Evolutionary conservation across 2,329 filamentous ascomycete species (phyloP).

Genomic region (Colletotrichum godetiae): DNA sequence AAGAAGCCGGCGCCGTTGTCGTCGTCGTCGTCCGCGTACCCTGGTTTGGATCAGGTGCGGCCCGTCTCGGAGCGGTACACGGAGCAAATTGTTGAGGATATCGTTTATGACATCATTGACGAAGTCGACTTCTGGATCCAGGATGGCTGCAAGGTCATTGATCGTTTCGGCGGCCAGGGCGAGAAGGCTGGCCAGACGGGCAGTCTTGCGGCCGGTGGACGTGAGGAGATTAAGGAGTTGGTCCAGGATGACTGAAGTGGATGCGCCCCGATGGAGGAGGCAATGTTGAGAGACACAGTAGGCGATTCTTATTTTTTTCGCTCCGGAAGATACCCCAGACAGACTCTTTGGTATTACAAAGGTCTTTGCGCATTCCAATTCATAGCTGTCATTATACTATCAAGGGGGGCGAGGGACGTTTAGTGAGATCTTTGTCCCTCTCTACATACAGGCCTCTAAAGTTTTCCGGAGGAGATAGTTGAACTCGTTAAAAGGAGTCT

Average conservation of each 20-base stretch:
- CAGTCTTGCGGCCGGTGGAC: slow-evolving; percentile 53
- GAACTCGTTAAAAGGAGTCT: background rate
- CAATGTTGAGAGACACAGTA: background rate
- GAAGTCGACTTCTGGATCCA: slow-evolving; percentile 92
- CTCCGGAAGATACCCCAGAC: slow-evolving; percentile 34
- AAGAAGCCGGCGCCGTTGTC: background rate
- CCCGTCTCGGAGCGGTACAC: slow-evolving; percentile 83
- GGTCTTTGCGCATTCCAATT: slow-evolving; percentile 16
- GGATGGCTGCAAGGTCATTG: slow-evolving; percentile 67
- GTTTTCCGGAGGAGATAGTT: background rate
- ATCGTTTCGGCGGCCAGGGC: slow-evolving; percentile 49
- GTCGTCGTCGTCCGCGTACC: background rate
- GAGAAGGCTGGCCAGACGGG: slow-evolving; percentile 55
- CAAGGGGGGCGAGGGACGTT: background rate
- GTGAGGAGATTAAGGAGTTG: slow-evolving; percentile 72
- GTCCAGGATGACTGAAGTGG: slow-evolving; percentile 68
- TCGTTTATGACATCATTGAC: slow-evolving; percentile 92
- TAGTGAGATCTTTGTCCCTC: background rate
- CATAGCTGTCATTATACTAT: slow-evolving; percentile 21
- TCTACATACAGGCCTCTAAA: background rate
- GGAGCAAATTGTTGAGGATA: slow-evolving; percentile 94
- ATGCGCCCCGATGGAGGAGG: too few species aligned
- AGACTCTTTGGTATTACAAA: background rate
- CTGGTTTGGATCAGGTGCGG: slow-evolving; percentile 53
- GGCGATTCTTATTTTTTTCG: background rate